Conservation (phyloP, 108 stramenopile species). For the Cylindrotheca fusiformis region DNA sequence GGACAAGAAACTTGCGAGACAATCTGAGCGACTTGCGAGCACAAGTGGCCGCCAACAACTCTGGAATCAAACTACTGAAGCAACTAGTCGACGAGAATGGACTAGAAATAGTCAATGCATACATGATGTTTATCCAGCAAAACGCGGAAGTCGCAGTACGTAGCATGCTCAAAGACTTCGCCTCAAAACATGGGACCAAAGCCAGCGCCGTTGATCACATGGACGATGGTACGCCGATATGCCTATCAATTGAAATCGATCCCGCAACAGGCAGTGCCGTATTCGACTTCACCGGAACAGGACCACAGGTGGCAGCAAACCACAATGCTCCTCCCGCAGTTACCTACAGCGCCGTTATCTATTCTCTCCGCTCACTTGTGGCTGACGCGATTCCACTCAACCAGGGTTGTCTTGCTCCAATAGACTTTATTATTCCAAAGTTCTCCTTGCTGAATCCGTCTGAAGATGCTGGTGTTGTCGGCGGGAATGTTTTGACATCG, state of each 20-base stretch:
- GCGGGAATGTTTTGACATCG: constrained; percentile 98
- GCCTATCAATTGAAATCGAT: constrained; percentile 87
- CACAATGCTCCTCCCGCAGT: constrained; percentile 99
- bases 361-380: constrained; percentile 92
- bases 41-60: constrained; percentile 98
- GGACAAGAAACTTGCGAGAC: constrained; percentile 93
- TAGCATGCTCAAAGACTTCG: constrained; percentile 88
- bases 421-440: constrained; percentile 88
- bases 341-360: constrained; percentile 97
- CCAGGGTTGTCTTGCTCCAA: constrained; percentile 95
- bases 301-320: constrained; percentile 94
- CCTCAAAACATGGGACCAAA: constrained; percentile 50
- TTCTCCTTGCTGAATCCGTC: constrained; percentile 90
- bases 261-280: constrained; percentile 66
- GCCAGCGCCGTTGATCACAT: constrained; percentile 88
- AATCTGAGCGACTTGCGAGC: constrained; percentile 94
- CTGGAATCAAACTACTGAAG: constrained; percentile 85
- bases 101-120: constrained; percentile 83
- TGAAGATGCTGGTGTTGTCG: constrained; percentile 93
- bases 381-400: constrained; percentile 95
- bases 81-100: constrained; percentile 89
- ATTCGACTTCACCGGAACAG: constrained; percentile 98
- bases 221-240: constrained; percentile 98
- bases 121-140: constrained; percentile 97
- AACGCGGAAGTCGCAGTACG: constrained; percentile 95